Evolutionary conservation across 2,329 filamentous ascomycete genomes (phyloP), one percentile per base, ranked within the genome.

Genomic region (Nemania sp.): DNA sequence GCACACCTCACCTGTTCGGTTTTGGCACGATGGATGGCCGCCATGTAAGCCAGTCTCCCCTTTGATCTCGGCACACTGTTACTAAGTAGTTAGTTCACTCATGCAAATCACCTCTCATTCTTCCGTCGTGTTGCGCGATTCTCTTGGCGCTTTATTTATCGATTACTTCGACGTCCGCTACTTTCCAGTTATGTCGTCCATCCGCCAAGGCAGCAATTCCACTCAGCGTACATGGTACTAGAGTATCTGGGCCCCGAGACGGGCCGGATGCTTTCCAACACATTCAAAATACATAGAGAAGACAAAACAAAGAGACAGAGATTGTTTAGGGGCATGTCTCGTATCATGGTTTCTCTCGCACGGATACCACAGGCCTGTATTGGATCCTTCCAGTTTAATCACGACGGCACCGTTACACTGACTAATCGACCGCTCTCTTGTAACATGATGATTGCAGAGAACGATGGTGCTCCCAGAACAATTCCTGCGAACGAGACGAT

Each of bases 201-300:
- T 32, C 35, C 22, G 22, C 59, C 49, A 10, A 62, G 24, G 41
- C 15, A 62, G 41, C 49, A 62, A 54, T 2, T 8, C 18, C 7
- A 27, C 29, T 35, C 15, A 29, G n/a, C 15, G 6, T 53, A 53
- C 32, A 53, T 61, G 4, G 3, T 61, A 61, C 43, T 38, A 15
- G 47, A 61, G 15, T 61, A 61, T 24, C 58, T 61, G 7, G 56
- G 56, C 43, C 56, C 56, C 26, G n/a, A 59, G 35, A 59, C 43
- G 32, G 56, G 47, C 15, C 47, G 27, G 20, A 53, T 52, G 32
- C 47, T 52, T 38, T 61, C 47, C 22, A 47, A 61, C 27, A 53
- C 35, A 18, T 53, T 62, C 43, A 5, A 22, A 11, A 29, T 62
- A 18, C 10, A 62, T 29, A 62, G 35, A 26, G 49, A 54, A 54